Evolutionary conservation across 164 flowering plant genomes (phyloP).

Genomic region (Vitis vinifera): ASM3070453v1 NC_081822.1:212001-212500

Average conservation of each 20-base stretch:
- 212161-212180: constrained; percentile 53
- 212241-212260: neutral
- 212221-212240: neutral
- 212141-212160: constrained; percentile 93
- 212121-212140: constrained; percentile 60
- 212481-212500: constrained; percentile 67
- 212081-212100: constrained; percentile 69
- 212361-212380: constrained; percentile 85
- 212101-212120: constrained; percentile 44
- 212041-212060: constrained; percentile 75
- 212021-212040: constrained; percentile 84
- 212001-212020: constrained; percentile 94
- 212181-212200: neutral
- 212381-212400: constrained; percentile 79
- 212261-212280: constrained; percentile 9
- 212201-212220: neutral
- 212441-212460: constrained; percentile 85
- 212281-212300: constrained; percentile 87
- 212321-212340: constrained; percentile 69
- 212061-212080: constrained; percentile 40
- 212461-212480: constrained; percentile 87
- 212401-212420: constrained; percentile 98
- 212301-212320: constrained; percentile 84
- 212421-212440: constrained; percentile 90
- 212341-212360: constrained; percentile 70